Base-by-base conservation (phyloP, 2,329 filamentous ascomycete species). In the Hawksworthiomyces lignivorus region DNA sequence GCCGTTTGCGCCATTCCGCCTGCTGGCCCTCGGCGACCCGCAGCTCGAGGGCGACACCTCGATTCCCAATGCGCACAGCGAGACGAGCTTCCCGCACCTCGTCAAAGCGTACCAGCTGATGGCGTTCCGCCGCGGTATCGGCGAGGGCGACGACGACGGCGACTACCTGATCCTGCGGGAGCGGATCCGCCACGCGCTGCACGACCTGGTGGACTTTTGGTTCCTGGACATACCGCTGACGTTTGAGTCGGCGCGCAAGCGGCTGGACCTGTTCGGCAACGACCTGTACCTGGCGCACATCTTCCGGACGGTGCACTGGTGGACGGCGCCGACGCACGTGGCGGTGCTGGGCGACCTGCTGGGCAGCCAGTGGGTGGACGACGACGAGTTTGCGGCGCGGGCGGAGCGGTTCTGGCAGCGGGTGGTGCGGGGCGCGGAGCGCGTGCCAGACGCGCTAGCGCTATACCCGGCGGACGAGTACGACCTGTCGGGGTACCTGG, bases 281-380 rank as follows among this genome's bases (percentile, higher is more conserved):
- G 92, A 98, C 63, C 86, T 80, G 56, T 98, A 97, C 62, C 75
- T 98, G 24, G 87, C 85, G 17, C 92, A 98, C 60, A 88, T 96
- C 45, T 96, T 94, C 62, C 77, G 87, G 14, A 84, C 80, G 0
- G 63, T 95, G 37, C 73, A 77, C 51, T 94, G 88, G 87, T 94
- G 85, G 82, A 77, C 84, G 1, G 66, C 70, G 14, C 92, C 92
- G 8, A 94, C 87, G 0, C 92, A 98, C 59, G 78, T 92, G 17
- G 80, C 84, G 0, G 88, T 97, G 0, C 70, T 98, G 4, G 92
- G 92, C 4, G 92, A 98, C 59, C 68, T 98, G 45, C 68, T 98
- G 9, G 92, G 92, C 9, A 95, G 88, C 55, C 92, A 98, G 61
- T 98, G 92, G 92, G 84, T 98, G 47, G 75, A 75, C 38, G 81